A percentile compares a stretch with the other conserved stretches of the same genome.
Evolutionary conservation across 116 monocot species (phyloP).

Genomic region (Cymodocea nodosa): DNA sequence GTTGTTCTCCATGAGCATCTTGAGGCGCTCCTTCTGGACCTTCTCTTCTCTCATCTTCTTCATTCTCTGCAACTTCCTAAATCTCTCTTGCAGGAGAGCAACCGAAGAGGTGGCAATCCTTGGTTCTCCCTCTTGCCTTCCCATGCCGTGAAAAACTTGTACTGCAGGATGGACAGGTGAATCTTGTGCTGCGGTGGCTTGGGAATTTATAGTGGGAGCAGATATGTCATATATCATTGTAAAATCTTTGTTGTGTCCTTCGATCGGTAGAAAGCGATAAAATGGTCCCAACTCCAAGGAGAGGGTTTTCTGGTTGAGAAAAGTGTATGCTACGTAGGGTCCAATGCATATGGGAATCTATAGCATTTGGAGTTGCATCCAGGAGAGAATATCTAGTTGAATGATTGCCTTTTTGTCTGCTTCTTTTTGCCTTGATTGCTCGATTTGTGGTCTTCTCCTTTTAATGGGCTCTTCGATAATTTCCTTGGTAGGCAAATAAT

Average conservation of each 20-base stretch:
- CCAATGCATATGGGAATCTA: background rate
- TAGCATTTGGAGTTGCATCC: background rate
- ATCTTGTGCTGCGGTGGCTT: background rate
- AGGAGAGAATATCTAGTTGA: background rate
- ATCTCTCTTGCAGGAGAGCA: conserved; percentile 65
- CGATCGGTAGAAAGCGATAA: no score
- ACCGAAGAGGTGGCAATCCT: conserved; percentile 17
- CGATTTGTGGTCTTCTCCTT: background rate
- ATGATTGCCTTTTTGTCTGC: conserved; percentile 1
- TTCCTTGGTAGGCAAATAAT: no score
- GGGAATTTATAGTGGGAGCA: background rate
- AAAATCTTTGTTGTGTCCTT: background rate
- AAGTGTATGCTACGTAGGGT: background rate
- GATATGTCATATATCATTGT: background rate
- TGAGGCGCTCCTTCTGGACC: conserved; percentile 32
- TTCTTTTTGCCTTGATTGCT: background rate
- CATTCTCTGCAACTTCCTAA: conserved; percentile 57
- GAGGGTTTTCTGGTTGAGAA: background rate
- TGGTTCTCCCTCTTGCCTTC: conserved; percentile 8
- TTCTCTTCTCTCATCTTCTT: conserved; percentile 64
- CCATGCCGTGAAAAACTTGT: background rate
- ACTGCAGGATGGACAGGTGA: no score
- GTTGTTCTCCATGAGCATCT: background rate
- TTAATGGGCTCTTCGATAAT: background rate
- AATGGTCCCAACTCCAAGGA: conserved; percentile 1